These are phyloP conservation scores for Fusarium sp. DNA, from an alignment of 2,329 filamentous ascomycete genomes.

Conservation along the genomic window DNA sequence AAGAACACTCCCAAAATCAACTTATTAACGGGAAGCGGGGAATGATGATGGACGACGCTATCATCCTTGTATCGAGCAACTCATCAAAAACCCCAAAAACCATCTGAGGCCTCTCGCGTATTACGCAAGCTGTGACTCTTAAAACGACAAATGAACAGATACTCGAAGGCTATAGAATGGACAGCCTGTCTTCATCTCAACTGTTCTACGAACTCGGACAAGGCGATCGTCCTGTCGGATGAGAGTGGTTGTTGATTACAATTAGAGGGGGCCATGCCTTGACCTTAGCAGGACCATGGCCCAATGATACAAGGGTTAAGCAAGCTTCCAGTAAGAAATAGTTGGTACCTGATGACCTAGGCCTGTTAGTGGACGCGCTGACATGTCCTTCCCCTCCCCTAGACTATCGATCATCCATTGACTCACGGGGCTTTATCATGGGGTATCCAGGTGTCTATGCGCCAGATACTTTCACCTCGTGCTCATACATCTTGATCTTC, in stretches of 20 bases:
- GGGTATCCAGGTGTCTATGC: constrained; percentile 22
- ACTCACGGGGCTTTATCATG: constrained; percentile 31
- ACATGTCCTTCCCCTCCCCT: not conserved
- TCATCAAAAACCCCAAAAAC: constrained; percentile 6
- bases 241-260: not conserved
- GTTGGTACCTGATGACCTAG: constrained; percentile 16
- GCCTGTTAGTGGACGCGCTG: constrained; percentile 14
- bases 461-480: constrained; percentile 11
- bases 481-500: constrained; percentile 13
- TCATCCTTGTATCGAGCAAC: constrained; percentile 19
- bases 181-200: constrained; percentile 22
- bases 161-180: not conserved
- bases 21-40: constrained; percentile 20
- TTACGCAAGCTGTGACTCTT: constrained; percentile 41
- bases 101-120: constrained; percentile 35
- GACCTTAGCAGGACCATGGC: constrained; percentile 1
- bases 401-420: not conserved
- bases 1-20: constrained; percentile 9
- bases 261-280: not conserved
- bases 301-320: not conserved
- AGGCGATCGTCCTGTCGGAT: not conserved
- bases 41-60: constrained; percentile 4
- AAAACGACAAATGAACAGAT: not conserved
- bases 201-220: not conserved
- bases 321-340: not conserved